Conservation (phyloP, 768 basidiomycete genomes). For the Clitopilus passeckerianus region DNA sequence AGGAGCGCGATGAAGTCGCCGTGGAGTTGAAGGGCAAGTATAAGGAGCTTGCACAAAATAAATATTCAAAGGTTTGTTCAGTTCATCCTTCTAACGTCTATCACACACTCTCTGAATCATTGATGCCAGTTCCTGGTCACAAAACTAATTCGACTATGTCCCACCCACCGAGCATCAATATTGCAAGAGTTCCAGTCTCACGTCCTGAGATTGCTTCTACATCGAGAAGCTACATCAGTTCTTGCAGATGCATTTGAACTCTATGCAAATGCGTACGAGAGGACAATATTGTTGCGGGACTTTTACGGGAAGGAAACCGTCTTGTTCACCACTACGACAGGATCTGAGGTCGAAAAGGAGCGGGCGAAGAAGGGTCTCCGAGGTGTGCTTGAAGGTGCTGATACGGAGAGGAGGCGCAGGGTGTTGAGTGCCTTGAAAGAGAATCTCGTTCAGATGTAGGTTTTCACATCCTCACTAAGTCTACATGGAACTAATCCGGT, state of each 20-base stretch:
- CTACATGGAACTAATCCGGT: background rate
- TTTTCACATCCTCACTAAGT: background rate
- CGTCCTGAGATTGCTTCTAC: constrained; percentile 73
- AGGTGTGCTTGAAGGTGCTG: constrained; percentile 61
- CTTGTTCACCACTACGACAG: constrained; percentile 55
- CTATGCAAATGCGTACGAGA: constrained; percentile 81
- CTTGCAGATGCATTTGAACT: constrained; percentile 88
- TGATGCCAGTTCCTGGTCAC: constrained; percentile 64
- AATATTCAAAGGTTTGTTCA: constrained; percentile 77
- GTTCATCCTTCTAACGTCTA: background rate
- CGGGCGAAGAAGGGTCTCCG: constrained; percentile 60
- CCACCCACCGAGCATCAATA: constrained; percentile 69
- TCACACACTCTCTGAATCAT: background rate
- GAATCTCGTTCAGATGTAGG: constrained; percentile 73
- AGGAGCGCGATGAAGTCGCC: constrained; percentile 78
- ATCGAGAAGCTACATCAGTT: constrained; percentile 79
- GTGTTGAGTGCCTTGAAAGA: constrained; percentile 68
- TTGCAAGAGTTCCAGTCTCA: constrained; percentile 73
- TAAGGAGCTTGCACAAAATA: constrained; percentile 73
- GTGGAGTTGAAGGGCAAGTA: constrained; percentile 79
- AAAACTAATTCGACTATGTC: constrained; percentile 75
- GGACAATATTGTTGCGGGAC: constrained; percentile 73
- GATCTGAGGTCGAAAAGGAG: constrained; percentile 60
- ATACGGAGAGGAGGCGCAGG: constrained; percentile 60
- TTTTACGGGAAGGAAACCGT: constrained; percentile 89